Conservation (phyloP, 1,284 basidiomycete genomes). For the Fomitiporia mediterranea region DNA sequence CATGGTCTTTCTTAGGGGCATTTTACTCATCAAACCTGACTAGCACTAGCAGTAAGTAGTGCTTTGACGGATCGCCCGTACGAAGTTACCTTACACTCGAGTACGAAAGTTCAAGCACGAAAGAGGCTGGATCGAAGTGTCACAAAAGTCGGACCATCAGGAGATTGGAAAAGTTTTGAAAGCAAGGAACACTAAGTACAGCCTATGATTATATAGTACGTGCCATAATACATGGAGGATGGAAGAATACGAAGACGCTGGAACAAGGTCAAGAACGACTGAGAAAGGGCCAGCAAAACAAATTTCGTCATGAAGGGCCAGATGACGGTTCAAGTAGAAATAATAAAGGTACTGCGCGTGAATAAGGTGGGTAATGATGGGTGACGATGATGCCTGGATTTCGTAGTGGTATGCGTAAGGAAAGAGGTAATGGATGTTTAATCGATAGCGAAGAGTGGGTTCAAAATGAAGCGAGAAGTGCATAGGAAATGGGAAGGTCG, state of each 20-base stretch:
- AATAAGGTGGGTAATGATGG: neutral
- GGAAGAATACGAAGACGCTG: neutral
- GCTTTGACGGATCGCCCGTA: neutral
- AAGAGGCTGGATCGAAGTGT: too few species aligned
- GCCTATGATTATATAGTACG: slow-evolving; percentile 1
- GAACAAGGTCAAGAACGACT: neutral
- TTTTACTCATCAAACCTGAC: neutral
- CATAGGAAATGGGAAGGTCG: neutral
- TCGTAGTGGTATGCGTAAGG: neutral
- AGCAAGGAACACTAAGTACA: neutral
- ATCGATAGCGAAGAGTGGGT: slow-evolving; percentile 2
- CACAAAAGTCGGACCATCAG: too few species aligned
- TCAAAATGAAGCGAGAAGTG: neutral
- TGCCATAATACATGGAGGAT: slow-evolving; percentile 8
- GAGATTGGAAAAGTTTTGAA: neutral
- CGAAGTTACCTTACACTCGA: neutral
- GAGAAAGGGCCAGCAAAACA: neutral
- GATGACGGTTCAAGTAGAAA: neutral
- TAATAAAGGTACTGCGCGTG: too few species aligned
- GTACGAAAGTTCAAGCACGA: neutral
- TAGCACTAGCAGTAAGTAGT: neutral
- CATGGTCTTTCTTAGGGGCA: neutral
- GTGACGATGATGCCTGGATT: neutral
- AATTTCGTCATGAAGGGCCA: neutral
- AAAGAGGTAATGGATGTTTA: neutral